Evolutionary conservation across 2,329 filamentous ascomycete genomes (phyloP), one percentile per base, ranked within the genome.

Genomic region (Trichophyton verrucosum): DNA sequence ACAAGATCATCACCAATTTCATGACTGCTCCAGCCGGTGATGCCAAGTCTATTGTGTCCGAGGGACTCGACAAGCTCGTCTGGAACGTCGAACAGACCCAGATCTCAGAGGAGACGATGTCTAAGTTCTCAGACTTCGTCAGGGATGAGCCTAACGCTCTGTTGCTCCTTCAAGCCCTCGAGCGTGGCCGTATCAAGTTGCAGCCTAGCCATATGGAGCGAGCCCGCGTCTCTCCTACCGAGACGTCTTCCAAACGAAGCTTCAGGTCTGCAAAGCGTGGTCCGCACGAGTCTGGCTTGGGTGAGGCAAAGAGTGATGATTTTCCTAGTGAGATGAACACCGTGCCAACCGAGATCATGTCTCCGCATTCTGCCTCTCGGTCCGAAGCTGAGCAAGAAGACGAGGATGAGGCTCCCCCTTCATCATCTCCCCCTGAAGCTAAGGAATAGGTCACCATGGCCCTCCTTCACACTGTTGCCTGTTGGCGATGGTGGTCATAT

Each of bases 61-160:
- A 71, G 59, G 67, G 69, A 8, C 65, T 71, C 20, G 71, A 73
- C 51, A 70, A 68, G 56, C 65, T 73, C 3, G 70, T 69, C 15
- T 73, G 70, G 70, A 73, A 74, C 60, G 67, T 68, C 11, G 68
- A 70, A 22, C 68, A 58, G 0, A 65, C 71, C 2, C 72, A 75
- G 36, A 66, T 70, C 13, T 74, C 73, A 5, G 73, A 75, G 22
- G 72, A 74, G 57, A 68, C 71, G 1, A 70, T 72, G 66, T 71
- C 67, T 61, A 75, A 73, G 61, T 66, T 75, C 47, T 69, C 69
- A n/a, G 70, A 69, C 5, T 68, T 75, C 36, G 70, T 72, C 20
- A 69, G 71, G 0, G 69, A 73, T 13, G 72, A 74, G 57, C 67
- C 74, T 20, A 67, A 69, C 36, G 64, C 68, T 1, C 63, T 74